A percentile compares a stretch with the other conserved stretches of the same genome.
Conservation (phyloP, 345 rosid species). For the Pugionium dolabratum region DNA sequence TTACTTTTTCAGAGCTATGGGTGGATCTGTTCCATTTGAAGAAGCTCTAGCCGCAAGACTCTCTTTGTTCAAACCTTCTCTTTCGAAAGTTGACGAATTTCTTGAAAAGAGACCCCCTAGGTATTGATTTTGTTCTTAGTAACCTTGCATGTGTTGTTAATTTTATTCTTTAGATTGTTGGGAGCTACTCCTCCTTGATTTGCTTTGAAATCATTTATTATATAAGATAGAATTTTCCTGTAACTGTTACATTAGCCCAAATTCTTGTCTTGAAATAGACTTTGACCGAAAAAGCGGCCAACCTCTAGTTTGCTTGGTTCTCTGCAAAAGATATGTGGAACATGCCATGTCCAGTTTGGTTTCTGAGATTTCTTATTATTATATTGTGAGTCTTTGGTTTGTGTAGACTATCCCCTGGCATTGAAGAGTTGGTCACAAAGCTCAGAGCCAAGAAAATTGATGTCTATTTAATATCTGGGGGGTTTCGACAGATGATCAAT, state of each 20-base stretch:
- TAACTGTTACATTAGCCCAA: not conserved
- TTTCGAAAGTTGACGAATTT: constrained; percentile 61
- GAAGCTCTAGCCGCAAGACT: constrained; percentile 82
- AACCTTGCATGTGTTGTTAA: too few species aligned
- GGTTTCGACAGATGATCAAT: constrained; percentile 84
- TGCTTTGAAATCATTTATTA: too few species aligned
- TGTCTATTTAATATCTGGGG: constrained; percentile 77
- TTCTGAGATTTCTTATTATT: not conserved
- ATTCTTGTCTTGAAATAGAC: too few species aligned
- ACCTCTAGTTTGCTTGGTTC: constrained; percentile 22
- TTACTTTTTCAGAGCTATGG: constrained; percentile 60
- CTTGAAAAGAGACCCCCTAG: constrained; percentile 67
- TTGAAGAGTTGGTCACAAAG: constrained; percentile 61
- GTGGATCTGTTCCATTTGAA: constrained; percentile 82
- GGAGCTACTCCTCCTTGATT: too few species aligned
- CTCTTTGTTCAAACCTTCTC: constrained; percentile 69
- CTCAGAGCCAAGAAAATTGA: constrained; percentile 54
- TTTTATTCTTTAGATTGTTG: too few species aligned
- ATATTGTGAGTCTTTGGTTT: not conserved
- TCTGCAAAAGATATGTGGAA: constrained; percentile 21
- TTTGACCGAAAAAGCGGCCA: not conserved
- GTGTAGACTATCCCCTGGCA: constrained; percentile 68
- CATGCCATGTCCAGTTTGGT: not conserved
- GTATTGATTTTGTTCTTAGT: constrained; percentile 33
- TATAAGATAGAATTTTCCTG: not conserved